Evolutionary conservation across 768 basidiomycete species (phyloP), one percentile per base, ranked within the genome.

Genomic region (Lentinula boryana): DNA sequence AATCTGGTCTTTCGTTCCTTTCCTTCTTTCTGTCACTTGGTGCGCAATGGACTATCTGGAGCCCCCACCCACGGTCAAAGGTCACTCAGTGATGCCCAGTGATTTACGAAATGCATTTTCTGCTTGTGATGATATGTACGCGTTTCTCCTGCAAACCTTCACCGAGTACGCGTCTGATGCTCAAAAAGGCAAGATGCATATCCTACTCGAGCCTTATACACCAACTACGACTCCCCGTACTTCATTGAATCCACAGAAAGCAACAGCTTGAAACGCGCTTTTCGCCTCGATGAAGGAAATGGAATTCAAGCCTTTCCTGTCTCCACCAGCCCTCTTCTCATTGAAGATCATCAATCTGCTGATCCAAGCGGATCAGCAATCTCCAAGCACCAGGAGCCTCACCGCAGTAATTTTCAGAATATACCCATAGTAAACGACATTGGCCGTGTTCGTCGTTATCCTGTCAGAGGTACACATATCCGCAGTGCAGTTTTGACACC

Each of bases 161-260:
- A 15, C 10, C 18, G 52, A n/a, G 27, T 49, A 23, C 27, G 33
- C 43, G 31, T 21, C n/a, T n/a, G 27, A 40, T 44, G 4, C 38
- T 27, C 32, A 7, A 3, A 5, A 33, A 38, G 66, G 58, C 64
- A 57, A 23, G 56, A 55, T 33, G 16, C 66, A n/a, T 64, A 62
- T 43, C 67, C 68, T 9, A 59, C 53, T 23, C 57, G 62, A 43
- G 59, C 53, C 65, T 68, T 38, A 4, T 51, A 4, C 0, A 8
- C 32, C 8, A 33, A 21, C 16, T 13, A 33, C 32, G 50, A 51
- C 3, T 33, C 50, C 4, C 50, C 13, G 4, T 67, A 58, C 60
- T 71, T 70, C 57, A 49, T 70, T 31, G 56, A 66, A 53, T 73
- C 65, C 38, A 63, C 35, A 13, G 65, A 70, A 33, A 62, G 60